Evolutionary conservation across 768 basidiomycete species (phyloP), one percentile per base, ranked within the genome.

Genomic region (Lactarius hengduanensis): DNA sequence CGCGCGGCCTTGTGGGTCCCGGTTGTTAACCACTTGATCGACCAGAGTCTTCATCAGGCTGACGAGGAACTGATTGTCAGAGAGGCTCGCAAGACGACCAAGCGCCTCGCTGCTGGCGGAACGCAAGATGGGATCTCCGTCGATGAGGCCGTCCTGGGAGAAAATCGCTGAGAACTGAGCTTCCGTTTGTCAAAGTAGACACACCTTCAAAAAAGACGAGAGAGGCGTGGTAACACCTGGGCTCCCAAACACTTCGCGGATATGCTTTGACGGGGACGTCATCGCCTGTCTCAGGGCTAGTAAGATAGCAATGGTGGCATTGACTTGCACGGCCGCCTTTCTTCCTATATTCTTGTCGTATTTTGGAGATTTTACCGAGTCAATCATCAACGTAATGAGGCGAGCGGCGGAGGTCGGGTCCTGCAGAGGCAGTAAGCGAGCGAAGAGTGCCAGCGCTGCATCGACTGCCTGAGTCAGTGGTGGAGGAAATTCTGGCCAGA

Each of bases 1-100:
- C 18, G 96, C 96, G 20, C 97, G 87, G 28, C 89, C 89, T 68
- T 92, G 84, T 0, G 97, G 96, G 75, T 96, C 91, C 20, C 96
- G 90, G 75, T 98, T 97, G 76, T 83, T 93, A 63, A 98, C 94
- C 28, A 98, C 91, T 72, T 94, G 90, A 71, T 97, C 91, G 10
- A 98, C 94, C 4, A 98, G 81, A 68, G 86, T 86, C 76, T 97
- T 97, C 68, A 94, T 89, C 75, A 96, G 91, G 55, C 82, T 83
- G 0, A 92, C 91, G 59, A 98, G 80, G 80, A 95, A 96, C 50
- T 82, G 84, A 8, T 89, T 92, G 5, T 90, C 93, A 1, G 91
- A 90, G 38, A 96, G 78, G 71, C 86, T 90, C 9, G 92, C 90
- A 9, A 98, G 78, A 18, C 92, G 87, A 18, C 96, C 97, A 66